These are phyloP conservation scores for Clohesyomyces aquaticus DNA, from an alignment of 495 filamentous ascomycete genomes.

Conservation along the genomic window DNA sequence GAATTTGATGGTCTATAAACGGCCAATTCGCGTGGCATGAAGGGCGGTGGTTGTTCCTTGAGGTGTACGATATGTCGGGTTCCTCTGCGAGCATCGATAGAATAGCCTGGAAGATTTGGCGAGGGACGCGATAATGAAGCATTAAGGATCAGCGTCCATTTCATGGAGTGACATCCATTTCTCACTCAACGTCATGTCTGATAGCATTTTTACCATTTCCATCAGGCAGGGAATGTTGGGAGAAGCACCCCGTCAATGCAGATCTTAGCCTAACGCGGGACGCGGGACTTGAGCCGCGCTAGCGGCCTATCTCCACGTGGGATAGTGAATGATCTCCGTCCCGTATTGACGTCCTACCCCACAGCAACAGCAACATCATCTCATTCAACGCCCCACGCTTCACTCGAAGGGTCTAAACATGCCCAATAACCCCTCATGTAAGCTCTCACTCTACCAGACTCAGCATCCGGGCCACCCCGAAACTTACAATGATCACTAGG, in stretches of 20 bases:
- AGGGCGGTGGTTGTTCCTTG: background rate
- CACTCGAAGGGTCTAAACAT: background rate
- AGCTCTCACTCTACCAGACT: background rate
- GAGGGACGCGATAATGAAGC: background rate
- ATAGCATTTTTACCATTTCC: no score
- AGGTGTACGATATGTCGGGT: conserved; percentile 21
- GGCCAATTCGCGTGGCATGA: background rate
- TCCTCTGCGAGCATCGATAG: conserved; percentile 17
- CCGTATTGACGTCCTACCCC: background rate
- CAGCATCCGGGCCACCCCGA: background rate
- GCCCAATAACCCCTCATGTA: background rate
- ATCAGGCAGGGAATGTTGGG: no score
- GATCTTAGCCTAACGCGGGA: no score
- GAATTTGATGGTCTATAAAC: conserved; percentile 88
- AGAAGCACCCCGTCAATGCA: no score
- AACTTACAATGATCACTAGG: conserved; percentile 31
- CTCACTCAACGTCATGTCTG: no score
- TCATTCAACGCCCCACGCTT: no score
- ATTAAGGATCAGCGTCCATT: background rate
- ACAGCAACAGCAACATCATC: no score
- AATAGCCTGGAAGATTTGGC: background rate
- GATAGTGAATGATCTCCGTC: background rate
- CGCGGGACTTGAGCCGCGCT: no score
- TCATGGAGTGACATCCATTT: no score
- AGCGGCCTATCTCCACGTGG: background rate